Evolutionary conservation across 768 basidiomycete genomes (phyloP), one percentile per base, ranked within the genome.

Genomic region (Arthromyces matolae): DNA sequence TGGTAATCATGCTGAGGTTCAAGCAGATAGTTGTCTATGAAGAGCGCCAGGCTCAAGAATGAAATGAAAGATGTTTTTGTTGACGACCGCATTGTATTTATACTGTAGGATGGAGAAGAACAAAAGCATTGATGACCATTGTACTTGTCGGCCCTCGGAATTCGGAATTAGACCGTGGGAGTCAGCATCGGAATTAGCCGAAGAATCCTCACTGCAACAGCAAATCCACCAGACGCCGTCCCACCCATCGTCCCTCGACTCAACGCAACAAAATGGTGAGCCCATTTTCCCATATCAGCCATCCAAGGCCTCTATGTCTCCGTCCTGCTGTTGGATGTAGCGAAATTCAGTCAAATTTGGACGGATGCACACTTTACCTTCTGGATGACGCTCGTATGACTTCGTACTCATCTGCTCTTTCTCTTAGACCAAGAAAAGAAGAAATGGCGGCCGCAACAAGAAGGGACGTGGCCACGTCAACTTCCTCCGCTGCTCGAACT

Each of bases 361-460:
- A 33, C 62, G 72, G 72, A 75, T 75, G 71, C 60, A 46, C 31
- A 50, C 41, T 51, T 53, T 34, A 57, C 49, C 40, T 43, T 56
- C 48, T 63, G 66, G 72, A 72, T 72, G 71, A 65, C 61, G 59
- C 45, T 51, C 51, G 37, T 50, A n/a, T 52, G 24, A 38, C 50
- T 27, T 23, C n/a, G 19, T 48, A 32, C 50, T 56, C 19, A 52
- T 47, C 25, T 38, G 42, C n/a, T 36, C 38, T 51, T 46, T 49
- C 29, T 40, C 48, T 24, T 67, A 95, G 94, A 97, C 93, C 60
- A 95, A 94, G 81, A 96, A 97, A 79, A 86, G 94, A 91, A 87
- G 94, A 89, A 93, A 90, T 80, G 86, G 86, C 67, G 96, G 95
- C 60, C 93, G 96, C 64, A 97, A 96, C 93, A 96, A 97, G 81